Conservation (phyloP, 148 eudicot genomes). For the Persicaria maculosa region DNA sequence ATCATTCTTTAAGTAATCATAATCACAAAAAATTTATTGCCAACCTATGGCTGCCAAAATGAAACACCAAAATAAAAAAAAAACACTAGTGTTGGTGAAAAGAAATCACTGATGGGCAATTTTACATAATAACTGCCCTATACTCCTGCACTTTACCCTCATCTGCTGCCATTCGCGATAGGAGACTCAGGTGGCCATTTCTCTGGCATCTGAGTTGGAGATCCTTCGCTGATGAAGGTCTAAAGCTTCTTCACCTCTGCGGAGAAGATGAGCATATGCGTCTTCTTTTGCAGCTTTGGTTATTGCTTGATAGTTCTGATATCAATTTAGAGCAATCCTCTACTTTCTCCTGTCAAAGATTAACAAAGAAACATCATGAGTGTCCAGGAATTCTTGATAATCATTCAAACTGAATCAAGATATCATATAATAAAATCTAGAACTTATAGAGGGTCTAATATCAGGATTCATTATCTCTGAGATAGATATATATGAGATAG, state of each 20-base stretch:
- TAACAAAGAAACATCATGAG: neutral
- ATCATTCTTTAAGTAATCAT: neutral
- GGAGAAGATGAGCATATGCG: no score
- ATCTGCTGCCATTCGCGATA: neutral
- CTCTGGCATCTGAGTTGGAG: neutral
- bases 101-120: neutral
- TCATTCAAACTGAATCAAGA: neutral
- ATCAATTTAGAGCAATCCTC: no score
- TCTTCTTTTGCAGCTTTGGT: no score
- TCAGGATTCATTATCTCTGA: no score
- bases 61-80: neutral
- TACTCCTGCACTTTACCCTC: neutral
- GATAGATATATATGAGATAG: no score
- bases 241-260: conserved; percentile 16
- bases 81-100: neutral
- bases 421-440: neutral
- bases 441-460: neutral
- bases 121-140: neutral
- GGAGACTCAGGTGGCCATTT: neutral
- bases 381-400: neutral
- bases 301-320: no score
- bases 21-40: neutral
- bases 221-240: conserved; percentile 1
- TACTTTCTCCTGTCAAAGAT: conserved; percentile 15
- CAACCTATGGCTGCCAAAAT: conserved; percentile 3